Conservation (phyloP, 345 rosid genomes). For the Xanthoceras sorbifolium region DNA sequence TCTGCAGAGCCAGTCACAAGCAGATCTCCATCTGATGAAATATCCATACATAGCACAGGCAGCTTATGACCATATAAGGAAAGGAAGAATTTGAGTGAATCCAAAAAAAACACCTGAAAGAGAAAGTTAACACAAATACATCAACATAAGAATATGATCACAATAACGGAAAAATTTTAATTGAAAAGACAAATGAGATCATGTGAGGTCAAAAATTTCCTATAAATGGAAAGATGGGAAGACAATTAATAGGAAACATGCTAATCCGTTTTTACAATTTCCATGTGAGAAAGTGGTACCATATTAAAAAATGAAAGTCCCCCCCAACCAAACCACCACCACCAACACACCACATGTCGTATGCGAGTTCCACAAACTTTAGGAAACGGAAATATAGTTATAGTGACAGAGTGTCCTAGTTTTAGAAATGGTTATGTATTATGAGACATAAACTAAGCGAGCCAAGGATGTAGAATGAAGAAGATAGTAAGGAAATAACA, state of each 20-base stretch:
- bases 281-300: neutral
- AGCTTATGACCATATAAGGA: conserved; percentile 91
- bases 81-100: conserved; percentile 82
- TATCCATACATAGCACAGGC: conserved; percentile 93
- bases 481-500: neutral
- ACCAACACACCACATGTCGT: neutral
- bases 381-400: neutral
- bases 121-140: neutral
- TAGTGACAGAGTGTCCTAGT: neutral
- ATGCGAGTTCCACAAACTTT: neutral
- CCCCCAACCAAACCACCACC: neutral
- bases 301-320: neutral
- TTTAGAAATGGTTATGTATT: neutral
- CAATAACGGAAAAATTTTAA: conserved; percentile 5
- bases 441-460: neutral
- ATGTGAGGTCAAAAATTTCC: neutral
- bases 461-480: neutral
- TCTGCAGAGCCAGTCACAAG: conserved; percentile 95
- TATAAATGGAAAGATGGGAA: neutral
- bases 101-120: conserved; percentile 85
- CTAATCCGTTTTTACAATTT: neutral
- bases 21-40: conserved; percentile 94
- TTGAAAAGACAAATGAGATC: neutral
- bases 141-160: conserved; percentile 10
- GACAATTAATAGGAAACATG: neutral